These are phyloP conservation scores for Penicillium coffeae DNA, from an alignment of 495 filamentous ascomycete genomes.

Conservation along the genomic window DNA sequence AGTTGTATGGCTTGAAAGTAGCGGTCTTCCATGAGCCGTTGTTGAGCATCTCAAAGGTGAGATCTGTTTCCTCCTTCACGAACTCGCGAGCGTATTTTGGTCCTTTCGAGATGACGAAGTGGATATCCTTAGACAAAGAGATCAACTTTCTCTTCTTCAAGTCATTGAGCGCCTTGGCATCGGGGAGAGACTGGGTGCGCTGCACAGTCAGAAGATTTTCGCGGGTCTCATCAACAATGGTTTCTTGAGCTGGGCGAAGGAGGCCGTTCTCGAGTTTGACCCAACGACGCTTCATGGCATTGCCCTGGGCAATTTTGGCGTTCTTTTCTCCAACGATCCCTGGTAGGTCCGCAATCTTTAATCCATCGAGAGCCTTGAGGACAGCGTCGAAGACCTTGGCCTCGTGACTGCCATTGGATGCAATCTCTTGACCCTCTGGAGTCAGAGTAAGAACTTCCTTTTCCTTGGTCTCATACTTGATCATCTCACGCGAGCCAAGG, in stretches of 20 bases:
- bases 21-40: constrained; percentile 66
- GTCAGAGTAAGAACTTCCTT: constrained; percentile 75
- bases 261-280: constrained; percentile 80
- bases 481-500: constrained; percentile 77
- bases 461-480: constrained; percentile 77
- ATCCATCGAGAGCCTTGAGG: constrained; percentile 67
- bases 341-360: constrained; percentile 75
- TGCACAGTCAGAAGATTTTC: constrained; percentile 69
- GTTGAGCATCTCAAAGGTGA: constrained; percentile 88
- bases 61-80: constrained; percentile 88
- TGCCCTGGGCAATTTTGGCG: constrained; percentile 88
- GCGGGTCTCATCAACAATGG: constrained; percentile 73
- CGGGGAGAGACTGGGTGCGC: constrained; percentile 59
- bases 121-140: constrained; percentile 75
- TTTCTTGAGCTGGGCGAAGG: constrained; percentile 54
- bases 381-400: constrained; percentile 90
- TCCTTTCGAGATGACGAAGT: constrained; percentile 78
- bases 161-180: constrained; percentile 70
- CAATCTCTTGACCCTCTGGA: constrained; percentile 72
- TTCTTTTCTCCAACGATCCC: constrained; percentile 76
- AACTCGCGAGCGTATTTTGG: constrained; percentile 81
- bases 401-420: constrained; percentile 85
- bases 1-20: constrained; percentile 95
- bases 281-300: constrained; percentile 95
- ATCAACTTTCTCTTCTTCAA: constrained; percentile 88